Base-by-base conservation (phyloP, 192 early-diverging fungal species). In the Obelidium mucronatum region DNA sequence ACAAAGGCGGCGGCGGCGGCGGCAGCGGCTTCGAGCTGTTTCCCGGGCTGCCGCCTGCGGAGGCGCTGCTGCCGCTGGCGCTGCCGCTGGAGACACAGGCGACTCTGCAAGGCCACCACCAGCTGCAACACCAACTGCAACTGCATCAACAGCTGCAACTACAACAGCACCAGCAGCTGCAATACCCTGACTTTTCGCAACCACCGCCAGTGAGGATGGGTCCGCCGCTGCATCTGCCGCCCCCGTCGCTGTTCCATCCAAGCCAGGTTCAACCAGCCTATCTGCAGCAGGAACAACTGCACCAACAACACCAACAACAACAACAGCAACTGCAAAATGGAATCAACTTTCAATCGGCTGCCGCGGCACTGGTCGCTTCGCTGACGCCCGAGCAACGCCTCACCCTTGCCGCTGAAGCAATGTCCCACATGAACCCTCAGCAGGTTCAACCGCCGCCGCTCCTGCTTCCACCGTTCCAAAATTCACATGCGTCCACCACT, bases 321-420 rank as follows among this genome's bases (percentile, higher is more conserved):
- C 15, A 24, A 15, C 26, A 60, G 13, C 31, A 33, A 24, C 33
- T 15, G 30, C 58, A 60, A 28, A 17, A 31, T 26, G n/a, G 44
- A 54, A 15, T 56, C 15, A 33, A 73, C 4, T 73, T 73, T 36
- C 37, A 52, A 19, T n/a, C 24, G 1, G 54, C 24, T 15, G 70
- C 70, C 15, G 70, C 70, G 5, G 54, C 37, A 15, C 70, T 73
- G 5, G 70, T 73, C 15, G 70, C 70, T 17, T 42, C 52, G 15
- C 55, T 73, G 6, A 60, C 70, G 22, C 70, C 70, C 8, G 70
- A 73, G 35, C 70, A 73, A 35, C 52, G 70, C 11, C 26, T 73
- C 2, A 37, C 53, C 31, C 70, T 73, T 22, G 70, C 70, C 2
- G 52, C 70, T 11, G 37, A 33, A 35, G 70, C 70, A 64, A 64